Conservation (phyloP, 2,329 filamentous ascomycete genomes). For the Leptographium radiaticola region DNA sequence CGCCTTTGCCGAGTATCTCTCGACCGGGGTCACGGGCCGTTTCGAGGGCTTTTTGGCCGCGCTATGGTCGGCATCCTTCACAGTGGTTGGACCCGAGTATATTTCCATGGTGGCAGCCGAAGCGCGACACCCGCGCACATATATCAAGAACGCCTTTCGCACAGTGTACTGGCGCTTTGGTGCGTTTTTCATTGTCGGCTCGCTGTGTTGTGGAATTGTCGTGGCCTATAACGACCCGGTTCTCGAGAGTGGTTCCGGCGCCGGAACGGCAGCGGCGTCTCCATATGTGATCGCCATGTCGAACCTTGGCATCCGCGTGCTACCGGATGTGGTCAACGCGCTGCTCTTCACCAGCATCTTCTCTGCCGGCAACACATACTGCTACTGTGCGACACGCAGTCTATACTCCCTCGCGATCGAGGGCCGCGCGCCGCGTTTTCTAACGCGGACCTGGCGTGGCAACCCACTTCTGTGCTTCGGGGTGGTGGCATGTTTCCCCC, state of each 20-base stretch:
- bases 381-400: slow-evolving; percentile 30
- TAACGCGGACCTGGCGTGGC: slow-evolving; percentile 21
- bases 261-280: slow-evolving; percentile 35
- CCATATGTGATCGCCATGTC: slow-evolving; percentile 39
- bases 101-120: slow-evolving; percentile 58
- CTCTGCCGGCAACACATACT: slow-evolving; percentile 47
- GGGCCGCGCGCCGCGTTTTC: slow-evolving; percentile 25
- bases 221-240: slow-evolving; percentile 43
- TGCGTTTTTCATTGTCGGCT: slow-evolving; percentile 54
- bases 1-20: slow-evolving; percentile 21
- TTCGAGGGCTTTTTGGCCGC: slow-evolving; percentile 15
- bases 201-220: slow-evolving; percentile 53
- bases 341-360: slow-evolving; percentile 46
- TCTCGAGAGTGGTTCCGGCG: slow-evolving; percentile 27
- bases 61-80: slow-evolving; percentile 25
- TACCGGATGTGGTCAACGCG: slow-evolving; percentile 47
- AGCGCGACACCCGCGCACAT: slow-evolving; percentile 53
- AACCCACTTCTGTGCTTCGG: slow-evolving; percentile 27
- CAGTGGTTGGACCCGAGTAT: slow-evolving; percentile 40
- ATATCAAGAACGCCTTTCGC: slow-evolving; percentile 54
- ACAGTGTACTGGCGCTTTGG: slow-evolving; percentile 58
- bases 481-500: slow-evolving; percentile 21
- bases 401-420: slow-evolving; percentile 26
- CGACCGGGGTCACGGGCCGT: slow-evolving; percentile 28
- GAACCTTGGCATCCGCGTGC: slow-evolving; percentile 31